phyloP scores from a whole-genome alignment of 2,329 filamentous ascomycete genomes.

The Fusarium torulosum region DNA sequence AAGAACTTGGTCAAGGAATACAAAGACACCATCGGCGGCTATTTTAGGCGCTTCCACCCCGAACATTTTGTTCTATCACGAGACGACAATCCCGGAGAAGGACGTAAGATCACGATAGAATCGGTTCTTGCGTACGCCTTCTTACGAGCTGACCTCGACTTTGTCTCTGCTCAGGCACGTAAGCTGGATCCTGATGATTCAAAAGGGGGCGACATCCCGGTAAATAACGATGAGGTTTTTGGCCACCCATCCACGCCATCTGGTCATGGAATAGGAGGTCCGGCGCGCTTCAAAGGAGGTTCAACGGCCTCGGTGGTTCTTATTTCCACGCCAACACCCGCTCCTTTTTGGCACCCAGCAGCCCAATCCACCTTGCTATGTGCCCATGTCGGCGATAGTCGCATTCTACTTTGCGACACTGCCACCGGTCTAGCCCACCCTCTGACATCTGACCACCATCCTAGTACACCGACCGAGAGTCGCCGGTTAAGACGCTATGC shows the following conservation, averaged over 20 bases:
- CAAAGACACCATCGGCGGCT: constrained; percentile 88
- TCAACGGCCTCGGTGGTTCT: constrained; percentile 91
- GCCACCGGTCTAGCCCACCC: constrained; percentile 83
- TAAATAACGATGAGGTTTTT: constrained; percentile 88
- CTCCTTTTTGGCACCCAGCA: constrained; percentile 94
- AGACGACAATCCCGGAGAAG: constrained; percentile 47
- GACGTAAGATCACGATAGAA: constrained; percentile 71
- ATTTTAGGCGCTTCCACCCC: constrained; percentile 91
- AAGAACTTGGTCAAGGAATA: constrained; percentile 79
- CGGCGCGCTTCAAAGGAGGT: constrained; percentile 87
- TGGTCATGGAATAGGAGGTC: constrained; percentile 76
- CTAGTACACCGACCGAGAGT: constrained; percentile 86
- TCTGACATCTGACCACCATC: constrained; percentile 92
- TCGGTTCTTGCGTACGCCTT: constrained; percentile 92
- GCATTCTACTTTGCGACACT: constrained; percentile 90
- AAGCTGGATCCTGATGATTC: constrained; percentile 82
- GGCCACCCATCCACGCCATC: constrained; percentile 70
- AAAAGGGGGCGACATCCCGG: constrained; percentile 77
- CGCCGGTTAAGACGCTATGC: constrained; percentile 87
- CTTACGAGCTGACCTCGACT: constrained; percentile 92
- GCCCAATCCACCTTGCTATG: constrained; percentile 86
- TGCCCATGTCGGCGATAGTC: constrained; percentile 93
- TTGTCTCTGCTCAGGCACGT: constrained; percentile 87
- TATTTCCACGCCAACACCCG: constrained; percentile 90
- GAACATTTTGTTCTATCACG: constrained; percentile 72